phyloP scores from a whole-genome alignment of 2,329 filamentous ascomycete genomes.

The Trichoderma breve region DNA sequence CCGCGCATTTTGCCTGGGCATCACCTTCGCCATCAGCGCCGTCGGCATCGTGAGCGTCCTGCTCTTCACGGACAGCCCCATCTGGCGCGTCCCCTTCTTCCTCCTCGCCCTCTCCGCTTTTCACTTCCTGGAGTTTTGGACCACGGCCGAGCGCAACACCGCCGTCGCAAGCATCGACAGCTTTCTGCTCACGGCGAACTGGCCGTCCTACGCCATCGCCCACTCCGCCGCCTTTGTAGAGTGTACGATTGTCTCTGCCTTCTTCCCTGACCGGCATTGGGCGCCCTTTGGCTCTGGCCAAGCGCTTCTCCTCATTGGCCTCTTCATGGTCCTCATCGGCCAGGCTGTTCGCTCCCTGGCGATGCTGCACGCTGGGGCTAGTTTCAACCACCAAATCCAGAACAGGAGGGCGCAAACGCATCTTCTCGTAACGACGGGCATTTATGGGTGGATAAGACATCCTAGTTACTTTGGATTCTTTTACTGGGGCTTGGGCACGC shows the following conservation, averaged over 20 bases:
- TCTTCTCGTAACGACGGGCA: slow-evolving; percentile 74
- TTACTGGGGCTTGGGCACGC: slow-evolving; percentile 96
- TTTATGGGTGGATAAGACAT: slow-evolving; percentile 76
- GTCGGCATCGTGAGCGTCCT: slow-evolving; percentile 34
- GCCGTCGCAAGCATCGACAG: slow-evolving; percentile 67
- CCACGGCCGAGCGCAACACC: slow-evolving; percentile 81
- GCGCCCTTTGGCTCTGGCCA: slow-evolving; percentile 44
- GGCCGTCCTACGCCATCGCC: slow-evolving; percentile 78
- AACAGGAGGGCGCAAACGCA: slow-evolving; percentile 66
- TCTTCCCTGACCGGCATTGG: slow-evolving; percentile 53
- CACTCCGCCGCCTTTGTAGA: slow-evolving; percentile 74
- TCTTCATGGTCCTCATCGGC: slow-evolving; percentile 64
- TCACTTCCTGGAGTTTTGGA: slow-evolving; percentile 96
- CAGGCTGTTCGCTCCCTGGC: slow-evolving; percentile 76
- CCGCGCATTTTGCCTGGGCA: slow-evolving; percentile 55
- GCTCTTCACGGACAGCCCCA: slow-evolving; percentile 41
- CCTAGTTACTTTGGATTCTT: slow-evolving; percentile 98
- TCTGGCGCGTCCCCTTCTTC: slow-evolving; percentile 68
- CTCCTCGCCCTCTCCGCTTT: slow-evolving; percentile 69
- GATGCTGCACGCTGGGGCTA: slow-evolving; percentile 84
- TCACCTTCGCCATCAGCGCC: slow-evolving; percentile 39
- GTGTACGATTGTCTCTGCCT: slow-evolving; percentile 58
- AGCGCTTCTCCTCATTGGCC: slow-evolving; percentile 53
- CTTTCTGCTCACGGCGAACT: slow-evolving; percentile 84
- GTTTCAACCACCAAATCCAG: slow-evolving; percentile 89